Evolutionary conservation across 768 basidiomycete species (phyloP).

Genomic region (Hydnomerulius pinastri): DNA sequence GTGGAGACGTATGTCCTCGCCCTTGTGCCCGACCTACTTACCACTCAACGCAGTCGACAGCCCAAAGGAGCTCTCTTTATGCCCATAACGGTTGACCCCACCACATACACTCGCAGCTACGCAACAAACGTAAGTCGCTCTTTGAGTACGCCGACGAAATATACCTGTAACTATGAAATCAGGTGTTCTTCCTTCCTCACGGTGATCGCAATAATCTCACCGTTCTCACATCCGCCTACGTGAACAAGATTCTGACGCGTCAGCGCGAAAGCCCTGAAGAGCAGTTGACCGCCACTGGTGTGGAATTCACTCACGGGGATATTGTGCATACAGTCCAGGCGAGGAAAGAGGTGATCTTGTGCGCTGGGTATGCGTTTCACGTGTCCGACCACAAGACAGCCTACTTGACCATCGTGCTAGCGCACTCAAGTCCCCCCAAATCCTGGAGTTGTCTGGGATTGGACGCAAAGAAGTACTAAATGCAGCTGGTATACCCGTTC

Average conservation of each 20-base stretch:
- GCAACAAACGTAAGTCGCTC: constrained; percentile 28
- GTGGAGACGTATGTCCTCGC: neutral
- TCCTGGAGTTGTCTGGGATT: constrained; percentile 62
- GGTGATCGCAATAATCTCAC: constrained; percentile 29
- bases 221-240: constrained; percentile 29
- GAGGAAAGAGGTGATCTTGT: constrained; percentile 52
- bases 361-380: constrained; percentile 37
- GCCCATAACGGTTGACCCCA: constrained; percentile 22
- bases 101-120: constrained; percentile 15
- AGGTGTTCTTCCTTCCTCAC: constrained; percentile 27
- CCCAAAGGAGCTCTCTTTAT: neutral
- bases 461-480: constrained; percentile 44
- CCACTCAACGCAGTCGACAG: no score
- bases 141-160: constrained; percentile 19
- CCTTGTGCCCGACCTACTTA: neutral
- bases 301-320: constrained; percentile 43
- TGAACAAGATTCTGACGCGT: constrained; percentile 27
- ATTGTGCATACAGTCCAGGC: constrained; percentile 38
- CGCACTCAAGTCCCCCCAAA: constrained; percentile 48
- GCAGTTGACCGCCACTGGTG: constrained; percentile 43
- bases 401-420: constrained; percentile 13
- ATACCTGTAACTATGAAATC: neutral
- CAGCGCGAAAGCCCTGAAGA: no score
- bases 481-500: constrained; percentile 38
- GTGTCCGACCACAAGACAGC: neutral